Evolutionary conservation across 2,329 filamentous ascomycete genomes (phyloP).

Genomic region (Didymella glomerata): DNA sequence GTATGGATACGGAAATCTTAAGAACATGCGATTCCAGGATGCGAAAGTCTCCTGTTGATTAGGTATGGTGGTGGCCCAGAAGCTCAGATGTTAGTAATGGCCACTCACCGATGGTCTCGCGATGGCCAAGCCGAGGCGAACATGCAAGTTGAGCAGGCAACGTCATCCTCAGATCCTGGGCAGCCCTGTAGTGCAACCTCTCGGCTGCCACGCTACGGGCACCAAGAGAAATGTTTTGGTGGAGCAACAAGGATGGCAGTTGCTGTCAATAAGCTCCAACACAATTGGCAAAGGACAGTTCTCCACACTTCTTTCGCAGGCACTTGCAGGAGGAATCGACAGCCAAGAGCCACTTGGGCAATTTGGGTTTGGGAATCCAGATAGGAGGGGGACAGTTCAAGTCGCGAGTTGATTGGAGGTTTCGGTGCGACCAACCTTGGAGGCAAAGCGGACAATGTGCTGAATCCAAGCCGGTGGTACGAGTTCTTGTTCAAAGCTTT

Average conservation of each 20-base stretch:
- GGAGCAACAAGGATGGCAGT: conserved; percentile 15
- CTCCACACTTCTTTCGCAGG: conserved; percentile 6
- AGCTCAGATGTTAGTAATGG: conserved; percentile 38
- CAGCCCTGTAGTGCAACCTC: conserved; percentile 22
- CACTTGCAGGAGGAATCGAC: conserved; percentile 13
- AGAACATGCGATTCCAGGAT: conserved; percentile 22
- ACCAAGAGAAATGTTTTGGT: conserved; percentile 11
- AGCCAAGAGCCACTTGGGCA: conserved; percentile 13
- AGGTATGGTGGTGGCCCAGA: conserved; percentile 32
- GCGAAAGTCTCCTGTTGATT: conserved; percentile 28
- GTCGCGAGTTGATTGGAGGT: conserved; percentile 9
- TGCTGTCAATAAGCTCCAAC: conserved; percentile 11
- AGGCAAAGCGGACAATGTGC: not conserved
- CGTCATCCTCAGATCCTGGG: conserved; percentile 15
- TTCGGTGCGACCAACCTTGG: conserved; percentile 3
- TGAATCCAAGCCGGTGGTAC: conserved; percentile 7
- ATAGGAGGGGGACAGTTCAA: not conserved
- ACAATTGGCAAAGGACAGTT: conserved; percentile 10
- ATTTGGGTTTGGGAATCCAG: not conserved
- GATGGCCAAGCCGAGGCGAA: conserved; percentile 26
- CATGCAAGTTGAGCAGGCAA: conserved; percentile 10
- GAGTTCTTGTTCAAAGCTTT: conserved; percentile 16
- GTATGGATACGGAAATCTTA: conserved; percentile 17
- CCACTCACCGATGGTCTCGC: conserved; percentile 1
- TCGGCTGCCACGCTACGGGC: conserved; percentile 9